Base-by-base conservation (phyloP, 2,329 filamentous ascomycete genomes). In the Fusarium sp. region DNA sequence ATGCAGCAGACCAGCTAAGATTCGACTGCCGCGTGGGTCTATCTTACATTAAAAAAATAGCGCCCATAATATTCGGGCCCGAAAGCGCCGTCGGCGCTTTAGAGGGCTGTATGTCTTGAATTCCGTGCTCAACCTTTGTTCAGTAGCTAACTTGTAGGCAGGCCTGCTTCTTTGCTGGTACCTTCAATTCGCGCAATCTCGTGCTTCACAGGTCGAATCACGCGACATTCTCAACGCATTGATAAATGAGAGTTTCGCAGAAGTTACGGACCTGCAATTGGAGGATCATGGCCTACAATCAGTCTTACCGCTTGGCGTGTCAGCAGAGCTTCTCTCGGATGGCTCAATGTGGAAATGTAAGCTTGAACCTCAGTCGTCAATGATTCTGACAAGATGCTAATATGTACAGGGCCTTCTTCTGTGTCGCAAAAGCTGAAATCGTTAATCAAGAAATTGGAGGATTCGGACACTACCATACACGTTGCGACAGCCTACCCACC, bases 261-360 rank as follows among this genome's bases (percentile, higher is more conserved):
- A 60, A 28, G 25, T 60, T 50, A 21, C 35, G n/a, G 57, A 50
- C 18, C 37, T 60, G 57, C 32, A 46, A 38, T 32, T 60, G 32
- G 57, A 21, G 44, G 44, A 49, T 21, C 35, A 60, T 28, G 57
- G 47, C 35, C 57, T 44, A n/a, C 46, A 40, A 28, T 50, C 57
- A 23, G 33, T 46, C 23, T 42, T 60, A 37, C 57, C 57, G 32
- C 57, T 60, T 50, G 57, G 44, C 44, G 57, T 60, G 16, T 60
- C 43, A 19, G 57, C 47, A 28, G 57, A 60, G 30, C 47, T 60
- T 37, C 57, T 60, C 57, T 60, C 44, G 19, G 57, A 60, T 46
- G 35, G 25, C 40, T 60, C 57, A 15, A 28, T 60, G 44, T 60
- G 57, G 57, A 60, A 60, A 15, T 60, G 57, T 60, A 60, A 60